A percentile compares a stretch with the other conserved stretches of the same genome.
These are phyloP conservation scores for Mallotus nudiflorus DNA, from an alignment of 345 rosid genomes.

Conservation along the genomic window DNA sequence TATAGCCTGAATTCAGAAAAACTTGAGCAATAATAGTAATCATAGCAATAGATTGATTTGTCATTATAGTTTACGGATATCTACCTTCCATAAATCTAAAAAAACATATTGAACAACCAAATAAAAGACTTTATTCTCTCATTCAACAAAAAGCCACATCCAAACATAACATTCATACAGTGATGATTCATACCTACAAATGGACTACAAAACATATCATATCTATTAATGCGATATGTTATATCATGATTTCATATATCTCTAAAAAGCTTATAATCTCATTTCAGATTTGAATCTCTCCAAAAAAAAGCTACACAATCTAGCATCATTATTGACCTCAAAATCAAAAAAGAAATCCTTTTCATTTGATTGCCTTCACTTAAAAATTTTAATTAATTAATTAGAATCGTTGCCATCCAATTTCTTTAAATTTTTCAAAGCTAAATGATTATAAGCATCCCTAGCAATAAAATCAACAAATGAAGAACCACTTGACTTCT, in stretches of 20 bases:
- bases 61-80: not conserved
- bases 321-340: not conserved
- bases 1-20: no score
- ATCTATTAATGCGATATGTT: not conserved
- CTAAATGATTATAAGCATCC: not conserved
- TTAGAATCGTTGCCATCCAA: no score
- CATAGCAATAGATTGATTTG: not conserved
- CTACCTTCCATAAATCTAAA: no score
- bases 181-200: no score
- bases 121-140: no score
- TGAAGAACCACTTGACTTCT: not conserved
- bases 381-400: no score
- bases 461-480: not conserved
- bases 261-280: not conserved
- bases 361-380: no score
- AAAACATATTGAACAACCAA: no score
- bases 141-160: no score
- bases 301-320: not conserved
- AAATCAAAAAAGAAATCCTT: no score
- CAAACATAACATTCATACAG: no score
- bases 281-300: not conserved
- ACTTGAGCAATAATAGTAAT: not conserved
- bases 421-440: no score
- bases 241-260: not conserved
- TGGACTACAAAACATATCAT: not conserved